Base-by-base conservation (phyloP, 1,284 basidiomycete genomes). In the Microbotryum scabiosae region DNA sequence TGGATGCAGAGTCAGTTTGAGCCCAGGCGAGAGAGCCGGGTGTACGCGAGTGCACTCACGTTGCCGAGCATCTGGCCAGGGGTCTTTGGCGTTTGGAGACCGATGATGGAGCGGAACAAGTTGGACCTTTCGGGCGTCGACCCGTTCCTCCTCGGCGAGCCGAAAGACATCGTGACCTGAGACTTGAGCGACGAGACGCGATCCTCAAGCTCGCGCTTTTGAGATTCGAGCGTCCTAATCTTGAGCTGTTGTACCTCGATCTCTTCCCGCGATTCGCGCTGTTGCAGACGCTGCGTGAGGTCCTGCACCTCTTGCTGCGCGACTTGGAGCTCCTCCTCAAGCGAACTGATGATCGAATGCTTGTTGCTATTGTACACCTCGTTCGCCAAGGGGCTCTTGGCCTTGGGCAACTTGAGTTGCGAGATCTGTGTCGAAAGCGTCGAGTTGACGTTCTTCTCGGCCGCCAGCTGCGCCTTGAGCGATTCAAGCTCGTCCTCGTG, bases 251-350 rank as follows among this genome's bases (percentile, higher is more conserved):
- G 85, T 20, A 85, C 84, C 66, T 82, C 82, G 41, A 86, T 84
- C 62, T 86, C 80, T 49, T 84, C 84, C n/a, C 86, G 85, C 16
- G 85, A 86, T 67, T 87, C 85, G 4, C 54, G 59, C 21, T 52
- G 44, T 46, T 78, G 80, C 26, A 91, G 77, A 52, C 87, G 74
- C 1, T 82, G 79, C 54, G 82, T 83, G 51, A 94, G 77, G 21
- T 83, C 81, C 0, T 85, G 86, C 61, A 91, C 87, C 73, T 92
- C 88, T 69, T 79, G 82, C 71, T 88, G 81, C 0, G 90, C 90
- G 2, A 84, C 81, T 63, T 89, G 86, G 26, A 93, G 80, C 65
- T 91, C 86, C 7, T 80, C 79, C 72, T 92, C 87, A 48, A 93
- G 77, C 0, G 71, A 69, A 5, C 63, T 52, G 47, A 76, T 66